Conservation (phyloP, 495 filamentous ascomycete genomes). For the Neurospora sublineolata region DNA sequence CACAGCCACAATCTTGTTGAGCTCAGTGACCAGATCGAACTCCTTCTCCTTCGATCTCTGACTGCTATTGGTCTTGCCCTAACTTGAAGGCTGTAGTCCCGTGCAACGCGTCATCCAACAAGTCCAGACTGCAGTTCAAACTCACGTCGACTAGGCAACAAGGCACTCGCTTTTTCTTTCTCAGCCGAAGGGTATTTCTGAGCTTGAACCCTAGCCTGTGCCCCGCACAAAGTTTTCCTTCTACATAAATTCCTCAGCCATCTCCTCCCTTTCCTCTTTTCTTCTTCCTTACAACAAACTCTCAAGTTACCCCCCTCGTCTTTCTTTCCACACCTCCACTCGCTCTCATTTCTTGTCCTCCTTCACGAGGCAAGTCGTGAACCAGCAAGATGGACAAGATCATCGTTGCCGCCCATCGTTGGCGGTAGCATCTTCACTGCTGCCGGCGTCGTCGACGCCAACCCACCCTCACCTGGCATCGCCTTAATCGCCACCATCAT, state of each 20-base stretch:
- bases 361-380: background rate
- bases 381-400: slow-evolving; percentile 16
- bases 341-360: background rate
- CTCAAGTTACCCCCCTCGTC: background rate
- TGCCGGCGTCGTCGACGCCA: slow-evolving; percentile 43
- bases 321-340: background rate
- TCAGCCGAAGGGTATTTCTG: background rate
- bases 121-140: background rate
- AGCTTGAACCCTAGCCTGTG: background rate
- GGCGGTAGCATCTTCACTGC: slow-evolving; percentile 47
- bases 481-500: slow-evolving; percentile 43
- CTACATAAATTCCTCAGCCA: background rate
- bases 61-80: background rate
- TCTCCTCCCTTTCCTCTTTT: background rate
- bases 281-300: background rate
- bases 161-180: background rate
- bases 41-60: background rate
- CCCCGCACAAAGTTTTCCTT: background rate
- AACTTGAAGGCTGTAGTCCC: background rate
- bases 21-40: background rate
- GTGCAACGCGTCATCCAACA: background rate
- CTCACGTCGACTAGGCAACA: background rate
- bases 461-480: slow-evolving; percentile 41
- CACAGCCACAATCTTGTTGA: background rate
- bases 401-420: slow-evolving; percentile 40